These are phyloP conservation scores for Gonapodya prolifera DNA, from an alignment of 192 early-diverging fungal species.

Conservation along the genomic window DNA sequence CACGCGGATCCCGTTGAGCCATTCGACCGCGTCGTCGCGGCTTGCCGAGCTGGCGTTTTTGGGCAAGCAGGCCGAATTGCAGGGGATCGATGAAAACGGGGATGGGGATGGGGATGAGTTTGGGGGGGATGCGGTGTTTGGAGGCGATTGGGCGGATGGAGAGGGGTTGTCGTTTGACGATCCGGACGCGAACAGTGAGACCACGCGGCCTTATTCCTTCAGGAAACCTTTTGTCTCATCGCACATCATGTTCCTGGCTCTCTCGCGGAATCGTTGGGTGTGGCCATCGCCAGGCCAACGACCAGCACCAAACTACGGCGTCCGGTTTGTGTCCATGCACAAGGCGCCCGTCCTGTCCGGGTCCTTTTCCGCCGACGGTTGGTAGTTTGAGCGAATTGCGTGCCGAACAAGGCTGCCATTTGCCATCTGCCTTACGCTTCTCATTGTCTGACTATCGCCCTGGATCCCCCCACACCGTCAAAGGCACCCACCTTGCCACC, in stretches of 20 bases:
- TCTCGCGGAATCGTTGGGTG: not conserved
- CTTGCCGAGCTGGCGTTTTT: slow-evolving; percentile 18
- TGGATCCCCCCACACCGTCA: slow-evolving; percentile 19
- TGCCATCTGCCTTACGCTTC: not conserved
- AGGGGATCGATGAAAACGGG: not conserved
- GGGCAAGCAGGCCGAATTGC: slow-evolving; percentile 7
- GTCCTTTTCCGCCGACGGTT: slow-evolving; percentile 52
- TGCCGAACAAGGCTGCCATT: not conserved
- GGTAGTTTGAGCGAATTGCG: not conserved
- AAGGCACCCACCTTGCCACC: slow-evolving; percentile 74
- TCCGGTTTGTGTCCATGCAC: slow-evolving; percentile 68
- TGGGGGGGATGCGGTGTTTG: slow-evolving; percentile 4
- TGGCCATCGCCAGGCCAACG: slow-evolving; percentile 13
- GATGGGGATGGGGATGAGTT: slow-evolving; percentile 11
- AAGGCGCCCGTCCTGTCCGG: slow-evolving; percentile 54
- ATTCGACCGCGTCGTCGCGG: slow-evolving; percentile 11
- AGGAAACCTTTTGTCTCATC: slow-evolving; percentile 8
- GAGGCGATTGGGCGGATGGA: too few species aligned
- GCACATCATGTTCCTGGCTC: slow-evolving; percentile 4
- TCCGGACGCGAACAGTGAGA: slow-evolving; percentile 26
- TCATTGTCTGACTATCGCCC: not conserved
- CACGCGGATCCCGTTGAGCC: slow-evolving; percentile 8
- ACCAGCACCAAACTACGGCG: slow-evolving; percentile 36
- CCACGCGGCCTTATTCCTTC: slow-evolving; percentile 7
- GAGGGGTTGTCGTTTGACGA: slow-evolving; percentile 15